These are phyloP conservation scores for Vigna trinervia DNA, from an alignment of 306 rosid species.

Conservation along the genomic window DNA sequence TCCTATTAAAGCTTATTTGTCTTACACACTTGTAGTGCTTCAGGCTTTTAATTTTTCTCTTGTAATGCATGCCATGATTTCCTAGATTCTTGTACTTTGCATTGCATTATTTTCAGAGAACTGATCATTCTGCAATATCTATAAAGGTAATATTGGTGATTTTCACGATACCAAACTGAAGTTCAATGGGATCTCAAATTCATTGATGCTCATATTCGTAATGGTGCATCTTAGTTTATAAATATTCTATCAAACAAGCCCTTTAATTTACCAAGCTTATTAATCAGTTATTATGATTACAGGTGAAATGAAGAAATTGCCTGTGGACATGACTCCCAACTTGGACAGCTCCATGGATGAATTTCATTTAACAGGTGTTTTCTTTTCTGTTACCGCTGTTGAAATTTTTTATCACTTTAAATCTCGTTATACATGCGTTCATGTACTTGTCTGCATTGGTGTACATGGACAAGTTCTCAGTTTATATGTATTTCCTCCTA, in stretches of 20 bases:
- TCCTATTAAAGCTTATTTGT: not conserved
- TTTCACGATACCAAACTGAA: slow-evolving; percentile 28
- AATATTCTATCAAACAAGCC: slow-evolving; percentile 2
- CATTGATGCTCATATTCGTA: slow-evolving; percentile 14
- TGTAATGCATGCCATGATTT: slow-evolving; percentile 26
- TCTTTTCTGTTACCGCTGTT: slow-evolving; percentile 14
- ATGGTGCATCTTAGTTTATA: slow-evolving; percentile 23
- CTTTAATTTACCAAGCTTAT: slow-evolving; percentile 13
- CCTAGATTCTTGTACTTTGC: slow-evolving; percentile 26
- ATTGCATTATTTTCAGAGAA: slow-evolving; percentile 44
- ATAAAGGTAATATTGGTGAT: slow-evolving; percentile 23
- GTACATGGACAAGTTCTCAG: not conserved
- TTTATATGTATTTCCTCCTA: not conserved
- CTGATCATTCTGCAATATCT: slow-evolving; percentile 34
- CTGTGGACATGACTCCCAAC: slow-evolving; percentile 35
- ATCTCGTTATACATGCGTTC: not conserved
- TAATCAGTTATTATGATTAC: slow-evolving; percentile 37
- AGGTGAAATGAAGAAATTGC: slow-evolving; percentile 49
- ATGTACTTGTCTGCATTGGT: not conserved
- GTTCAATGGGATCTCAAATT: slow-evolving; percentile 14
- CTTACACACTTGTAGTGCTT: slow-evolving; percentile 8
- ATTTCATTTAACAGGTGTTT: slow-evolving; percentile 35
- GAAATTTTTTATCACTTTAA: slow-evolving; percentile 10
- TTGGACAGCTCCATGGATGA: slow-evolving; percentile 30
- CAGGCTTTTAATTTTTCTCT: not conserved